These are phyloP conservation scores for Zopfia rhizophila DNA, from an alignment of 2,329 filamentous ascomycete species.

Conservation along the genomic window DNA sequence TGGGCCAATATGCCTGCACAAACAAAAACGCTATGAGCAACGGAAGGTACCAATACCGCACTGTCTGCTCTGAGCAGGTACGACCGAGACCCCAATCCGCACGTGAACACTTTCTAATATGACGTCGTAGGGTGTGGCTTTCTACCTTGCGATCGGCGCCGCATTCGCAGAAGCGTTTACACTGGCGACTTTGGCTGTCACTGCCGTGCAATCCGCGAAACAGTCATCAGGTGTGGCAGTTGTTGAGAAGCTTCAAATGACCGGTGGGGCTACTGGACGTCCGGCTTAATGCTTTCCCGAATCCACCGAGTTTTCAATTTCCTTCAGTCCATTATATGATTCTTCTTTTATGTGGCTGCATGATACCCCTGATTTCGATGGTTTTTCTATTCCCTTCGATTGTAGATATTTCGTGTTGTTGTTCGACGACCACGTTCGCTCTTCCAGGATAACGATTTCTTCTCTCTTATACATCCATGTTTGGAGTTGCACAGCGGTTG, in stretches of 20 bases:
- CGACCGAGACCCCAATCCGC: conserved; percentile 7
- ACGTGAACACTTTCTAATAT: conserved; percentile 1
- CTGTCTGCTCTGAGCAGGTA: conserved; percentile 51
- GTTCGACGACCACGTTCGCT: no score
- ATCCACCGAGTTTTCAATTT: neutral
- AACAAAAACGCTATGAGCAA: conserved; percentile 47
- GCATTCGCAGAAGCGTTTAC: conserved; percentile 43
- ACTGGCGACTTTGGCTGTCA: conserved; percentile 44
- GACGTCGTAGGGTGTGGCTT: conserved; percentile 41
- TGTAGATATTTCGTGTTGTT: no score
- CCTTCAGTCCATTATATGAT: conserved; percentile 16
- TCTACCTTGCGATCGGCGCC: conserved; percentile 49
- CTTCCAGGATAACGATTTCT: no score
- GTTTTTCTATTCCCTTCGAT: no score
- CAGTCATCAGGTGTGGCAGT: conserved; percentile 5
- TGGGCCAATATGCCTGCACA: conserved; percentile 48
- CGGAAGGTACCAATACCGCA: conserved; percentile 49
- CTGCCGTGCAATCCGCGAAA: conserved; percentile 39
- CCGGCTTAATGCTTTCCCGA: neutral
- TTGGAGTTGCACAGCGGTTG: no score
- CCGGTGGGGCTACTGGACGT: neutral
- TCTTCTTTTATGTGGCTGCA: conserved; percentile 19
- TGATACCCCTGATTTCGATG: conserved; percentile 27
- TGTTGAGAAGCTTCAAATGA: neutral
- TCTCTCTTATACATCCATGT: no score